These are phyloP conservation scores for Cutaneotrichosporon sp. DNA, from an alignment of 1,284 basidiomycete genomes.

Conservation along the genomic window DNA sequence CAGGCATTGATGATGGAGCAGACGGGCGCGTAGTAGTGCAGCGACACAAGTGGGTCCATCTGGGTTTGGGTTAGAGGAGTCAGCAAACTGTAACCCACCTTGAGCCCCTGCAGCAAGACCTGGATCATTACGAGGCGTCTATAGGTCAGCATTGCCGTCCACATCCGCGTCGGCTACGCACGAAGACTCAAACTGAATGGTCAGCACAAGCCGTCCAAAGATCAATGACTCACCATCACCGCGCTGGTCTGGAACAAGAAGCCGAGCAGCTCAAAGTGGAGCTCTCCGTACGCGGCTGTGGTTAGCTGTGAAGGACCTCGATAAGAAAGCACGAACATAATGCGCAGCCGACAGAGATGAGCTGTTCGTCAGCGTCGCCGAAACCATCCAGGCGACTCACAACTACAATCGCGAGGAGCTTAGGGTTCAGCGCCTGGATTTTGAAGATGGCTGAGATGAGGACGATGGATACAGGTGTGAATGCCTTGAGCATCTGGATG, in stretches of 20 bases:
- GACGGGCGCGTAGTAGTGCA: conserved; percentile 90
- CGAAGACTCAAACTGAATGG: conserved; percentile 47
- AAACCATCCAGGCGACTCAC: conserved; percentile 57
- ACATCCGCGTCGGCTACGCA: conserved; percentile 2
- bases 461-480: conserved; percentile 89
- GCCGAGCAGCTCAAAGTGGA: conserved; percentile 78
- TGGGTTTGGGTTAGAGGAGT: conserved; percentile 43
- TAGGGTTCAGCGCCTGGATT: conserved; percentile 77
- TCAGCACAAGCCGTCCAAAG: conserved; percentile 1
- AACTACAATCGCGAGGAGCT: conserved; percentile 73
- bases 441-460: conserved; percentile 86
- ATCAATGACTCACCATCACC: conserved; percentile 56
- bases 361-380: conserved; percentile 56
- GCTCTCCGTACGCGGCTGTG: conserved; percentile 66
- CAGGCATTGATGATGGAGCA: conserved; percentile 85
- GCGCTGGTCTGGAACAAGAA: conserved; percentile 80
- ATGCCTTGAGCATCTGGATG: conserved; percentile 99
- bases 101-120: conserved; percentile 49
- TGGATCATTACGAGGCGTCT: conserved; percentile 87
- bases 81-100: conserved; percentile 28
- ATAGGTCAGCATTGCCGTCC: conserved; percentile 32
- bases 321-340: conserved; percentile 61
- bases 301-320: neutral
- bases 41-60: conserved; percentile 93
- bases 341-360: conserved; percentile 88